phyloP scores from a whole-genome alignment of 2,329 filamentous ascomycete species.

The Blastomyces gilchristii region DNA sequence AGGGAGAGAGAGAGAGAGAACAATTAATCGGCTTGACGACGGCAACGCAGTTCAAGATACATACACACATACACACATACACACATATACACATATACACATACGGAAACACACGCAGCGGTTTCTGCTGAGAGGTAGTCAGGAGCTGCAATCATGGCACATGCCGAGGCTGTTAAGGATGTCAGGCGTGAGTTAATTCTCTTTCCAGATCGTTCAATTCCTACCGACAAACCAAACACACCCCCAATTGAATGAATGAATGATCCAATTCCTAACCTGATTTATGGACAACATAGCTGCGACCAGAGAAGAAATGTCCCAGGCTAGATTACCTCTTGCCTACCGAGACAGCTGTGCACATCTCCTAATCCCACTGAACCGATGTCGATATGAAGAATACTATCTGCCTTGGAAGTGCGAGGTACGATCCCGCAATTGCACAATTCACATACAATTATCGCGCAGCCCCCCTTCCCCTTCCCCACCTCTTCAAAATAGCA shows the following conservation, averaged over 20 bases:
- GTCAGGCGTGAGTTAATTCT: conserved; percentile 16
- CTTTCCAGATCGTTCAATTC: background rate
- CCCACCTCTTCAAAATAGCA: background rate
- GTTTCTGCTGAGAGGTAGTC: background rate
- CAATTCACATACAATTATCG: background rate
- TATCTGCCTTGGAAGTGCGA: conserved; percentile 97
- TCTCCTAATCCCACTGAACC: conserved; percentile 89
- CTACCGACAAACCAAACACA: background rate
- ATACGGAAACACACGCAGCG: background rate
- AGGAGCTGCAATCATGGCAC: conserved; percentile 8
- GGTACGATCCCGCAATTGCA: conserved; percentile 42
- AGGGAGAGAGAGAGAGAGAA: background rate
- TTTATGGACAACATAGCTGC: conserved; percentile 35
- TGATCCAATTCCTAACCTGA: conserved; percentile 1
- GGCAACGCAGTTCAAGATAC: too few species aligned
- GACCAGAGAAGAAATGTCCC: conserved; percentile 86
- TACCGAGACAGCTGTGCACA: conserved; percentile 96
- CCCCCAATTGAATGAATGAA: background rate
- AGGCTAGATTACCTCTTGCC: conserved; percentile 72
- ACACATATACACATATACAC: background rate
- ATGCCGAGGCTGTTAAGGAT: background rate
- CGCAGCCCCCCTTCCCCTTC: too few species aligned
- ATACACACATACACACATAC: background rate
- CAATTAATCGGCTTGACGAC: background rate
- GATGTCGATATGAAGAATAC: conserved; percentile 82